These are phyloP conservation scores for Geum urbanum DNA, from an alignment of 306 rosid genomes.

Conservation along the genomic window DNA sequence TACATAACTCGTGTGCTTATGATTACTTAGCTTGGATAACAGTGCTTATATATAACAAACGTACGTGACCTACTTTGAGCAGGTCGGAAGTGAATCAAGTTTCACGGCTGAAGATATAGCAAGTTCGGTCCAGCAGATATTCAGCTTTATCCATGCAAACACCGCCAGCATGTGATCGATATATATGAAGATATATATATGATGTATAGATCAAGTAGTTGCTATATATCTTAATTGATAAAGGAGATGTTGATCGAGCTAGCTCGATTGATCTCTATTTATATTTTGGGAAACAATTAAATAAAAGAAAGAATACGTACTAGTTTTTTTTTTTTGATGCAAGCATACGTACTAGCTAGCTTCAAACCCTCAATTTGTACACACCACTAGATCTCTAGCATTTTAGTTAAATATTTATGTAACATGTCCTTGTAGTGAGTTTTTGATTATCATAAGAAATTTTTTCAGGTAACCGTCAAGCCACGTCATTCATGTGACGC, in stretches of 20 bases:
- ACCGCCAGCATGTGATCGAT: constrained; percentile 35
- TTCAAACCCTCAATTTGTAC: too few relatives aligned
- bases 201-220: too few relatives aligned
- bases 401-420: neutral
- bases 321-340: too few relatives aligned
- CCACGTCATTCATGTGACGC: too few relatives aligned
- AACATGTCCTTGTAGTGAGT: neutral
- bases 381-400: neutral
- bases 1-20: neutral
- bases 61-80: constrained; percentile 4
- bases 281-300: neutral
- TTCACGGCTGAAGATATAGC: constrained; percentile 90
- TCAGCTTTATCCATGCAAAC: constrained; percentile 81
- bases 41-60: neutral
- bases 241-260: neutral
- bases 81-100: constrained; percentile 83
- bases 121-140: constrained; percentile 82
- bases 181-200: too few relatives aligned
- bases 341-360: too few relatives aligned
- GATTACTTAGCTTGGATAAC: too few relatives aligned
- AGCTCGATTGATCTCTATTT: neutral
- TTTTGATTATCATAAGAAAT: too few relatives aligned
- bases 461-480: too few relatives aligned
- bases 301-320: neutral
- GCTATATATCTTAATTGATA: neutral